phyloP scores from a whole-genome alignment of 2,329 filamentous ascomycete species.

The Aspergillus sp. region DNA sequence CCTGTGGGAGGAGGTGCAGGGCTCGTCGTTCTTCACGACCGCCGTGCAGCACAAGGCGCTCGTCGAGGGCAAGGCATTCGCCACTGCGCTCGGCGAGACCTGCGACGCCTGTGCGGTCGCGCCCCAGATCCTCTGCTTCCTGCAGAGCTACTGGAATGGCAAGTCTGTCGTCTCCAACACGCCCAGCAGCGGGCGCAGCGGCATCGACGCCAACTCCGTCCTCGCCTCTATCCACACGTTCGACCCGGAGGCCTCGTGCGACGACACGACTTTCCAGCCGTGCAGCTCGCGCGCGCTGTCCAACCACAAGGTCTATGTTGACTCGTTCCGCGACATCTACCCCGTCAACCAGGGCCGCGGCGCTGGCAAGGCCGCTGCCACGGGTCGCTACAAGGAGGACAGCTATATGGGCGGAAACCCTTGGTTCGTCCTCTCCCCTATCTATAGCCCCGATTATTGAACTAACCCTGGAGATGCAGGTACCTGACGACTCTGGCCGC shows the following conservation, averaged over 20 bases:
- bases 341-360: slow-evolving; percentile 43
- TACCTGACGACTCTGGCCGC: slow-evolving; percentile 60
- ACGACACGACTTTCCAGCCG: slow-evolving; percentile 65
- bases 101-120: slow-evolving; percentile 62
- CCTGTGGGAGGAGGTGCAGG: slow-evolving; percentile 76
- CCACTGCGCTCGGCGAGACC: slow-evolving; percentile 57
- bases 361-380: slow-evolving; percentile 30
- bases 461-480: slow-evolving; percentile 7
- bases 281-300: slow-evolving; percentile 65
- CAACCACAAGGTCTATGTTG: slow-evolving; percentile 71
- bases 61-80: slow-evolving; percentile 60
- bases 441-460: background rate
- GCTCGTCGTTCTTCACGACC: slow-evolving; percentile 74
- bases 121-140: slow-evolving; percentile 67
- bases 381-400: slow-evolving; percentile 66
- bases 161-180: slow-evolving; percentile 62
- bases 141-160: slow-evolving; percentile 70
- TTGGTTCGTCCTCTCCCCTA: slow-evolving; percentile 60
- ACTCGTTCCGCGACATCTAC: slow-evolving; percentile 71
- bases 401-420: slow-evolving; percentile 72
- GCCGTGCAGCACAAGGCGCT: slow-evolving; percentile 63
- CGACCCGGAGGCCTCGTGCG: slow-evolving; percentile 24
- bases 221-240: slow-evolving; percentile 41
- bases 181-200: slow-evolving; percentile 59
- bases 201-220: slow-evolving; percentile 69